A percentile compares a stretch with the other conserved stretches of the same genome.
Conservation (phyloP, 768 basidiomycete genomes). For the Mycena haematopus region DNA sequence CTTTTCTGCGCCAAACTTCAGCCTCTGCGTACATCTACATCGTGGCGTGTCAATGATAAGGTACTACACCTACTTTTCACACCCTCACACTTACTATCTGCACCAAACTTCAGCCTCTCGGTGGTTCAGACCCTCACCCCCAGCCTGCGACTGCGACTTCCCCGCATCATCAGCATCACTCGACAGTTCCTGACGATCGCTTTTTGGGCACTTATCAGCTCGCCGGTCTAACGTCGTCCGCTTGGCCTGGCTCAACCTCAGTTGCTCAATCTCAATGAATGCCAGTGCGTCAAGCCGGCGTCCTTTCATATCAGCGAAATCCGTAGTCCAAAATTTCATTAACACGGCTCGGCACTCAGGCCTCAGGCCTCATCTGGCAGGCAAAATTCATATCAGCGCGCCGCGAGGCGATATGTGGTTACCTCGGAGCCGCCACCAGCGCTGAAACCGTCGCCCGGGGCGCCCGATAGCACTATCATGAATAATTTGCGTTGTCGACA, state of each 20-base stretch:
- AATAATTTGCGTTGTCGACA: not conserved
- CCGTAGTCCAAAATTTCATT: not conserved
- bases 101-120: not conserved
- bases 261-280: not conserved
- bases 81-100: too few species aligned
- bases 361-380: not conserved
- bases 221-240: not conserved
- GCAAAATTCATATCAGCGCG: not conserved
- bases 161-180: not conserved
- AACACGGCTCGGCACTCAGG: not conserved
- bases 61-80: too few species aligned
- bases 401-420: not conserved
- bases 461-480: not conserved
- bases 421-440: not conserved
- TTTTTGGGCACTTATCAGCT: not conserved
- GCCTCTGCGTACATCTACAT: too few species aligned
- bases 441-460: not conserved
- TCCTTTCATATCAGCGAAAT: constrained; percentile 6
- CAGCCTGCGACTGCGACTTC: too few species aligned
- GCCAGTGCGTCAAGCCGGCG: not conserved
- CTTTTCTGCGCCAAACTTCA: too few species aligned
- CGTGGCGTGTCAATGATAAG: too few species aligned
- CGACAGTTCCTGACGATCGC: not conserved
- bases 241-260: constrained; percentile 5
- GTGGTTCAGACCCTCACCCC: not conserved